Evolutionary conservation across 176 grass and related monocot species (phyloP).

Genomic region (Oryza coarctata): DNA sequence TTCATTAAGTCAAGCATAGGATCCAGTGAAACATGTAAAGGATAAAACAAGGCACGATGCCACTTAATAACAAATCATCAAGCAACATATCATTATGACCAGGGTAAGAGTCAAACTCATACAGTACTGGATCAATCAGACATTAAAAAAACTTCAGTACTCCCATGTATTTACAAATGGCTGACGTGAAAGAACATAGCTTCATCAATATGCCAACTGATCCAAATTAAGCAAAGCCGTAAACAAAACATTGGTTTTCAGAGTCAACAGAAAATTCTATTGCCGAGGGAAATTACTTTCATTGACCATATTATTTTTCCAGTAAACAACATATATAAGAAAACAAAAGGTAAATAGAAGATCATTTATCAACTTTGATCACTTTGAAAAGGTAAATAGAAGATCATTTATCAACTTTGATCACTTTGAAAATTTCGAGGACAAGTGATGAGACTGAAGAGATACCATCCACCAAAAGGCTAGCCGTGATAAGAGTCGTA

Average conservation of each 20-base stretch:
- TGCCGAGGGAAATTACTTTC: not conserved
- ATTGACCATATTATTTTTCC: not conserved
- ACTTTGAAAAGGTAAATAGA: not conserved
- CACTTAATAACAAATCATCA: not conserved
- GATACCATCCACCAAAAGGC: constrained; percentile 1
- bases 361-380: not conserved
- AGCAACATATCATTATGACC: not conserved
- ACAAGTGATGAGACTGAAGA: not conserved
- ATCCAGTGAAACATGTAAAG: not conserved
- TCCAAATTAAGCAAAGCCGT: not conserved
- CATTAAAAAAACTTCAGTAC: not conserved
- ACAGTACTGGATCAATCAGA: not conserved
- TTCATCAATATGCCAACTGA: not conserved
- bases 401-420: not conserved
- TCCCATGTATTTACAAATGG: not conserved
- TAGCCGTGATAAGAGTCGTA: not conserved
- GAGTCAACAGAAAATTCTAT: not conserved
- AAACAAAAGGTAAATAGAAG: not conserved
- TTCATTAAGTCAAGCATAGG: not conserved
- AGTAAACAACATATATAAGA: not conserved
- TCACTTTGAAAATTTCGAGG: not conserved
- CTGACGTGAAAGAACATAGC: not conserved
- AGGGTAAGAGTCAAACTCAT: not conserved
- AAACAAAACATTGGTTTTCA: not conserved
- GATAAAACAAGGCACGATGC: not conserved